phyloP scores from a whole-genome alignment of 2,329 filamentous ascomycete species.

The Cladosporium sp. region DNA sequence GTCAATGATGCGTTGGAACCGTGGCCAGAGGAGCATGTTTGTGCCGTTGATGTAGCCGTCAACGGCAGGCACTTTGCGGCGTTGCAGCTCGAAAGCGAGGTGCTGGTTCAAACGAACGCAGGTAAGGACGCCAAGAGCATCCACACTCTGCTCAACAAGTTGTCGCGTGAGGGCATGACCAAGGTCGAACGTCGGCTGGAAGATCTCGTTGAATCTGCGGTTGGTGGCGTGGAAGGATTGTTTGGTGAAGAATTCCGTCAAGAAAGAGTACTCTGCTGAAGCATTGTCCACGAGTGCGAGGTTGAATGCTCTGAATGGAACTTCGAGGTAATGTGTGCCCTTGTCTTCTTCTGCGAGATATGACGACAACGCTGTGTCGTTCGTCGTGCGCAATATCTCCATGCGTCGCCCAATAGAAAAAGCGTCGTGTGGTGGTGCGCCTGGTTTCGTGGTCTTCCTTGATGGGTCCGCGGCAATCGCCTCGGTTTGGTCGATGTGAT shows the following conservation, averaged over 20 bases:
- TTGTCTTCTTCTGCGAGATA: slow-evolving; percentile 92
- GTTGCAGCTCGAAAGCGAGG: slow-evolving; percentile 89
- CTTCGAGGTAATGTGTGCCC: slow-evolving; percentile 80
- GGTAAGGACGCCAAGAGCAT: slow-evolving; percentile 84
- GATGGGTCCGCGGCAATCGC: slow-evolving; percentile 68
- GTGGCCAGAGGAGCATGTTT: slow-evolving; percentile 94
- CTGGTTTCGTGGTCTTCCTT: slow-evolving; percentile 40
- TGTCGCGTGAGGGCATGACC: slow-evolving; percentile 75
- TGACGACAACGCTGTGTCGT: slow-evolving; percentile 76
- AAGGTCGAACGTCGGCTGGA: slow-evolving; percentile 84
- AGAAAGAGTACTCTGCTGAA: slow-evolving; percentile 90
- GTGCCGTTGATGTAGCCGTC: slow-evolving; percentile 93
- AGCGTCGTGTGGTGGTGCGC: slow-evolving; percentile 67
- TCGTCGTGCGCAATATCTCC: slow-evolving; percentile 74
- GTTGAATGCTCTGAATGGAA: slow-evolving; percentile 92
- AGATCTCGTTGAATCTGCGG: slow-evolving; percentile 82
- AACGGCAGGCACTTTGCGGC: slow-evolving; percentile 82
- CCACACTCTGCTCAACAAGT: slow-evolving; percentile 74
- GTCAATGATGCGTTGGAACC: slow-evolving; percentile 92
- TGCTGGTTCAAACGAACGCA: slow-evolving; percentile 93
- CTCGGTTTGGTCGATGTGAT: slow-evolving; percentile 79
- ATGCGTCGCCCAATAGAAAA: slow-evolving; percentile 86
- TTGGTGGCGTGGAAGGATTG: slow-evolving; percentile 76
- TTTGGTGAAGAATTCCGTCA: slow-evolving; percentile 85
- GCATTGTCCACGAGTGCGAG: slow-evolving; percentile 91